These are phyloP conservation scores for Pyrus hybrid DNA, from an alignment of 331 rosid genomes.

Conservation along the genomic window DNA sequence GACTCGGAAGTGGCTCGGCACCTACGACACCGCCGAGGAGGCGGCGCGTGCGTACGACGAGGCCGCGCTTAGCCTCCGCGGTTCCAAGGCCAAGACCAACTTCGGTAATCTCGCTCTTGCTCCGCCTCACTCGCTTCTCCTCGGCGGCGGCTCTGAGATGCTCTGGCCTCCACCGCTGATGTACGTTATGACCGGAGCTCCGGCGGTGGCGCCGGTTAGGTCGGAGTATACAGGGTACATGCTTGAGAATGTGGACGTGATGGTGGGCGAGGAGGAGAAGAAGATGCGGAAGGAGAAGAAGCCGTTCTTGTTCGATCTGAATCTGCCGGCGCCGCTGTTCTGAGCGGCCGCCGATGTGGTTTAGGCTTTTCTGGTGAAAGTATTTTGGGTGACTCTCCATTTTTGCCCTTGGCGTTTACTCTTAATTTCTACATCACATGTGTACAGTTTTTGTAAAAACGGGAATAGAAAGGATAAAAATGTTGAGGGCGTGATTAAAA, in stretches of 20 bases:
- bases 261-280: slow-evolving; percentile 25
- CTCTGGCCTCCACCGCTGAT: slow-evolving; percentile 16
- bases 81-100: slow-evolving; percentile 67
- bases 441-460: background rate
- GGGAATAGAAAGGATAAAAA: background rate
- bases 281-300: slow-evolving; percentile 23
- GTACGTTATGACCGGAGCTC: background rate
- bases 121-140: background rate
- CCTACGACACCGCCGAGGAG: slow-evolving; percentile 77
- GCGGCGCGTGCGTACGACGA: slow-evolving; percentile 79
- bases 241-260: slow-evolving; percentile 38
- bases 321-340: slow-evolving; percentile 49
- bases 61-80: slow-evolving; percentile 64
- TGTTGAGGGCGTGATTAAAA: background rate
- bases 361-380: background rate
- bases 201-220: slow-evolving; percentile 24
- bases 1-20: slow-evolving; percentile 86
- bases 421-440: background rate
- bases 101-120: slow-evolving; percentile 17
- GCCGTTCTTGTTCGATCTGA: slow-evolving; percentile 51
- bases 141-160: background rate
- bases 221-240: slow-evolving; percentile 53
- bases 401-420: background rate
- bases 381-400: background rate
- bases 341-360: slow-evolving; percentile 11